These are phyloP conservation scores for Phalaenopsis aphrodite DNA, from an alignment of 106 monocot genomes.

Conservation along the genomic window DNA sequence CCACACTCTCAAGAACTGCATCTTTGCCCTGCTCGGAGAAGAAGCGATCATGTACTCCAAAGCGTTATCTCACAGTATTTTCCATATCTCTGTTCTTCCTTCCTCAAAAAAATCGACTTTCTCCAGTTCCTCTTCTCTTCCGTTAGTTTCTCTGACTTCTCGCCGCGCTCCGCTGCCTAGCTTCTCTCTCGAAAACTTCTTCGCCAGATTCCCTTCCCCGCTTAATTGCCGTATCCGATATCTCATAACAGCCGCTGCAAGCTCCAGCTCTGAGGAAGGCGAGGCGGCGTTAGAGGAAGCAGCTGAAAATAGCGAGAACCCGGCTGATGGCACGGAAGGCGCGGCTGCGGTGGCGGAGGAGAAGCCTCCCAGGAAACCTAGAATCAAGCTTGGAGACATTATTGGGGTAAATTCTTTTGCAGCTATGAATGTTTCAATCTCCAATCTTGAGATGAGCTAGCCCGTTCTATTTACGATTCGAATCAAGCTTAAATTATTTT, in stretches of 20 bases:
- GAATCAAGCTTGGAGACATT: constrained; percentile 59
- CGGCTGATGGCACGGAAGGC: constrained; percentile 1
- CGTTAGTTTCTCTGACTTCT: background rate
- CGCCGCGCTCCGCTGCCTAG: background rate
- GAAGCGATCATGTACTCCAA: constrained; percentile 3
- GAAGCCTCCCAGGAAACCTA: constrained; percentile 37
- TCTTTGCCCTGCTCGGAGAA: background rate
- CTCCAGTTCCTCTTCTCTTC: constrained; percentile 7
- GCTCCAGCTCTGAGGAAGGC: background rate
- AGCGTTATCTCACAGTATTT: background rate
- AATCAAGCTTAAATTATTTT: background rate
- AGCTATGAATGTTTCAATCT: background rate
- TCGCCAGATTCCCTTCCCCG: background rate
- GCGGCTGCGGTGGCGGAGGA: background rate
- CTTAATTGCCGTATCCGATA: constrained; percentile 1
- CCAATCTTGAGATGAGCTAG: background rate
- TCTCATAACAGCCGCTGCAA: background rate
- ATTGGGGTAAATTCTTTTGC: constrained; percentile 46
- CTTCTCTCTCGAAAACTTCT: constrained; percentile 1
- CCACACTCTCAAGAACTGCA: too few relatives aligned
- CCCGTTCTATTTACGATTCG: too few relatives aligned
- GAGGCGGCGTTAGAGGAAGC: background rate
- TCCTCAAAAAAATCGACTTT: background rate
- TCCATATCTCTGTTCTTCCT: background rate
- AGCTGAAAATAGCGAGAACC: background rate